Percentiles rank a stretch among this genome's conserved stretches.
These are phyloP conservation scores for Rhytidiadelphus loreus DNA, from an alignment of 225 moss, liverwort and hornwort genomes.

Conservation along the genomic window DNA sequence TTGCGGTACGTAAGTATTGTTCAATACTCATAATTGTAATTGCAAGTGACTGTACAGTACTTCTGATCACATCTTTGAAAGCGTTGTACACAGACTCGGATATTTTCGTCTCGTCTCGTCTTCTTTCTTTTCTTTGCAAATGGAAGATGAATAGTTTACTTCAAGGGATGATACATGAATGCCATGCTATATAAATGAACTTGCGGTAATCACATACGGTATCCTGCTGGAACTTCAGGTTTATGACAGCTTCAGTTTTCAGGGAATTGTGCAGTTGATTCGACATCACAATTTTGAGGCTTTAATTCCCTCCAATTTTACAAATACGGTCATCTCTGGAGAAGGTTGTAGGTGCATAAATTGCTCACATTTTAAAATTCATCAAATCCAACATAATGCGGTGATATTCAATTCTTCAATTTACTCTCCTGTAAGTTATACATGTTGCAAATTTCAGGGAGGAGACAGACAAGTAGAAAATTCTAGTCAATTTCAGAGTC, in stretches of 20 bases:
- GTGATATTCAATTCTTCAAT: background rate
- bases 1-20: background rate
- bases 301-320: background rate
- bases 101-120: background rate
- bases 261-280: background rate
- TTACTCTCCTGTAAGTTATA: too few relatives aligned
- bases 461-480: background rate
- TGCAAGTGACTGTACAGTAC: background rate
- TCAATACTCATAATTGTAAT: background rate
- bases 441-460: background rate
- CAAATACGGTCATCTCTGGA: too few relatives aligned
- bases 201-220: background rate
- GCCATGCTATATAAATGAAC: too few relatives aligned
- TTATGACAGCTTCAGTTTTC: background rate
- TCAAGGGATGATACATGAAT: too few relatives aligned
- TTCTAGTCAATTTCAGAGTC: background rate
- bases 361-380: background rate
- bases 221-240: background rate
- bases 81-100: background rate
- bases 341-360: background rate
- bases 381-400: background rate
- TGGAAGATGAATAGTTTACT: background rate
- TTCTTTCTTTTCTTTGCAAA: background rate
- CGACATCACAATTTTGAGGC: background rate
- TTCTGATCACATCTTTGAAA: background rate